Conservation (phyloP, 305 asterid species). For the Fraxinus paxiana region DNA sequence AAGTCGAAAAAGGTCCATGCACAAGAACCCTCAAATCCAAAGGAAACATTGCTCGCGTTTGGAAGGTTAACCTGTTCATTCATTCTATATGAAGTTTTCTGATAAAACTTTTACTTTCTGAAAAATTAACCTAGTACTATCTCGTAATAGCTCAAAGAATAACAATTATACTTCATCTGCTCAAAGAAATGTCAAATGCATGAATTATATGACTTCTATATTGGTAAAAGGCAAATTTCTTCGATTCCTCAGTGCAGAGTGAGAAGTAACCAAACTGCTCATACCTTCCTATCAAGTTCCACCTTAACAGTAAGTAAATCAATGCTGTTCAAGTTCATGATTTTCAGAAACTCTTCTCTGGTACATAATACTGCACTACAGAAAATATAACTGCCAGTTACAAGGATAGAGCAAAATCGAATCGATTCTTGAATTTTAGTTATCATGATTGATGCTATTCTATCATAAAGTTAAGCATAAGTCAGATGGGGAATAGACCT, state of each 20-base stretch:
- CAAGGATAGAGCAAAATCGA: constrained; percentile 3
- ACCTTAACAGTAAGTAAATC: constrained; percentile 58
- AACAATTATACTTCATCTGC: neutral
- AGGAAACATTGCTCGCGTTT: constrained; percentile 44
- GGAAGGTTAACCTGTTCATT: constrained; percentile 46
- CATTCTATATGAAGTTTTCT: neutral
- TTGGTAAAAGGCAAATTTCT: neutral
- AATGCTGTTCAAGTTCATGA: constrained; percentile 46
- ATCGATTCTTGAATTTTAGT: neutral
- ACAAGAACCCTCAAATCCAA: constrained; percentile 36
- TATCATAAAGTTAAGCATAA: neutral
- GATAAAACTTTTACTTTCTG: neutral
- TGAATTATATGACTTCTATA: neutral
- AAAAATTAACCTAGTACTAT: neutral
- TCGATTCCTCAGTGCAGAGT: neutral
- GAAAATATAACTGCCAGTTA: constrained; percentile 20
- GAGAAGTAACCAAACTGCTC: neutral
- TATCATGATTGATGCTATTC: neutral
- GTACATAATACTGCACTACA: constrained; percentile 56
- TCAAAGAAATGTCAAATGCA: neutral
- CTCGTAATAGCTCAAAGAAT: neutral
- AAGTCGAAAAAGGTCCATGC: constrained; percentile 59
- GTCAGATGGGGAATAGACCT: neutral
- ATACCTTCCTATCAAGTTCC: constrained; percentile 55
- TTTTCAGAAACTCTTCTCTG: constrained; percentile 56